Evolutionary conservation across 352 stramenopile species (phyloP), one percentile per base, ranked within the genome.

Genomic region (Pythium biforme): DNA sequence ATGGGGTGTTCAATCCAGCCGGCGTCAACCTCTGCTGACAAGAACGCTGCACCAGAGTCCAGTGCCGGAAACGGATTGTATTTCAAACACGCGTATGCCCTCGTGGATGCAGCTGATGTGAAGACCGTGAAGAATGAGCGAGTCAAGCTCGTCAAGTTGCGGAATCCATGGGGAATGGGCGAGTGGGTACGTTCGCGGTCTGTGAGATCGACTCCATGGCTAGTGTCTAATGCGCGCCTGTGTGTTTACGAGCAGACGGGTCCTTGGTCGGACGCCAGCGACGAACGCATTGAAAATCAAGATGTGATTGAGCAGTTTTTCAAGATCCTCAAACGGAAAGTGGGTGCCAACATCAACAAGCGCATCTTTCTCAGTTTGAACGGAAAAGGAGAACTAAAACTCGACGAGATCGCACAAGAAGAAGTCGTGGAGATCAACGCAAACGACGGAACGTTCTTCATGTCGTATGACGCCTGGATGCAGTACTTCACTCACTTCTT

Each of bases 1-100:
- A 97, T 97, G 89, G 91, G 91, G 4, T 97, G 90, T 45, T 96
- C 89, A 0, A 97, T 97, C 31, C 90, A 97, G 55, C 83, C 88
- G 17, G 50, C 66, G 7, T 80, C 82, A 15, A 78, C 79, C 7
- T 66, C 66, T 15, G 70, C 68, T 6, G 75, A 79, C 23, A 92
- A 91, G 48, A 84, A 72, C 14, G 70, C 82, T 1, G 83, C 77
- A 3, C 68, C 81, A 0, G 86, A 95, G 63, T 89, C 81, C 8
- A 91, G 72, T 59, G 86, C 86, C n/a, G 86, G 84, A 6, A 90
- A 90, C 48, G 86, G 84, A 7, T 53, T 97, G 29, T 92, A 92
- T 50, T 92, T 90, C 62, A 95, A 94, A 46, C 89, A 96, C 48
- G 89, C 89, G 9, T 97, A 97, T 49, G 82, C 83, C 14, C 68